Evolutionary conservation across 176 grass and related monocot genomes (phyloP), one percentile per base, ranked within the genome.

Genomic region (Triticum timopheevii): DNA sequence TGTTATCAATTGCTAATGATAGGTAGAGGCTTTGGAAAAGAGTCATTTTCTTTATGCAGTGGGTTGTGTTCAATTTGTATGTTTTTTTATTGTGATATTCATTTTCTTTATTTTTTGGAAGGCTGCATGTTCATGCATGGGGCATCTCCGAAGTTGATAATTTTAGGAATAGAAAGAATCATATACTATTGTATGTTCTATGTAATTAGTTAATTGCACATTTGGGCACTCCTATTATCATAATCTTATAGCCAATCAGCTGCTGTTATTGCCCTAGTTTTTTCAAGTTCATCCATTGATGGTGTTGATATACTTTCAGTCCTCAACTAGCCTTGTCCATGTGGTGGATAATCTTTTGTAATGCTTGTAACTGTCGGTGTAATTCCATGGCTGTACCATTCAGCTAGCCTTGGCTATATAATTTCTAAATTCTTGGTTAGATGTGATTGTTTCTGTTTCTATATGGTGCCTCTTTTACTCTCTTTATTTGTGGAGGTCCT

Each of bases 401-500:
- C 61, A 80, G n/a, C 19, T 82, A 34, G 27, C 27, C 42, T 82
- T 56, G 17, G 17, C 5, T 63, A 33, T 82, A 49, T 68, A n/a
- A 23, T 58, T 86, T 1, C 6, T 22, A 17, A 69, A 7, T 61
- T 77, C 25, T 85, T 82, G 20, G 39, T 61, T 78, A 64, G 36
- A 70, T 42, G 23, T 70, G 36, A 82, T 81, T 87, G 19, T 61
- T 66, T 74, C 27, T 66, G 3, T 65, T 61, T 68, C n/a, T 47
- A 33, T 80, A 61, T 71, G 65, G 61, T 82, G 4, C 59, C 54
- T 27, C 56, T 22, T n/a, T 72, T 77, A 74, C n/a, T 75, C 28
- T 28, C 1, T 28, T 28, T 28, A 2, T 28, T 28, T 28, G 28
- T 0, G 28, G 28, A 2, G 28, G 28, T 28, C 28, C 28, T 27